Evolutionary conservation across 2,329 filamentous ascomycete species (phyloP).

Genomic region (Talaromyces sp.): DNA sequence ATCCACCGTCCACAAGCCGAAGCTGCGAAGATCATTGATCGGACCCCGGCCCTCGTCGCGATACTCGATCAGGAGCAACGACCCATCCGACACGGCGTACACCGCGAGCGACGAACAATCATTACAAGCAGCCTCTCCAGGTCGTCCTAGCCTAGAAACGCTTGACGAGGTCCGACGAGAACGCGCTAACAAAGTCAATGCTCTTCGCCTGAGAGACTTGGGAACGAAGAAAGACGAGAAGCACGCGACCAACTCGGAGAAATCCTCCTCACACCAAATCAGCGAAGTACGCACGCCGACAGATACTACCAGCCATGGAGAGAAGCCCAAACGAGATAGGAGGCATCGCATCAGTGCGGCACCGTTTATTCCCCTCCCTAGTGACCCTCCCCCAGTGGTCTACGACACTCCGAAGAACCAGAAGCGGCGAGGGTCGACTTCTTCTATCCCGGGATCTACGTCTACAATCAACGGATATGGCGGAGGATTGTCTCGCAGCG

Average conservation of each 20-base stretch:
- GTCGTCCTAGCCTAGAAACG: conserved; percentile 13
- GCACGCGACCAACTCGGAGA: background rate
- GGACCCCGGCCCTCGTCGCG: conserved; percentile 6
- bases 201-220: conserved; percentile 24
- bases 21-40: conserved; percentile 3
- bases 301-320: background rate
- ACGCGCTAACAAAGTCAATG: conserved; percentile 22
- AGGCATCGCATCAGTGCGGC: conserved; percentile 10
- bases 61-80: conserved; percentile 7
- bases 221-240: conserved; percentile 18
- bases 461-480: conserved; percentile 10
- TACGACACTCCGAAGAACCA: background rate
- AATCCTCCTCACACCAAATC: background rate
- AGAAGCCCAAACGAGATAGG: background rate
- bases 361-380: conserved; percentile 17
- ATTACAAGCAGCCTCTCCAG: conserved; percentile 4
- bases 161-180: conserved; percentile 9
- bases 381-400: conserved; percentile 14
- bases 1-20: conserved; percentile 1
- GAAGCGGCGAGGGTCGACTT: conserved; percentile 6
- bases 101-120: conserved; percentile 2
- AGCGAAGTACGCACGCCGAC: background rate
- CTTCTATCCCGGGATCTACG: conserved; percentile 9
- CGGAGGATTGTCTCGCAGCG: conserved; percentile 10
- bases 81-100: background rate